Base-by-base conservation (phyloP, 805 yeast genomes). In the Ogataea polymorpha region DNA sequence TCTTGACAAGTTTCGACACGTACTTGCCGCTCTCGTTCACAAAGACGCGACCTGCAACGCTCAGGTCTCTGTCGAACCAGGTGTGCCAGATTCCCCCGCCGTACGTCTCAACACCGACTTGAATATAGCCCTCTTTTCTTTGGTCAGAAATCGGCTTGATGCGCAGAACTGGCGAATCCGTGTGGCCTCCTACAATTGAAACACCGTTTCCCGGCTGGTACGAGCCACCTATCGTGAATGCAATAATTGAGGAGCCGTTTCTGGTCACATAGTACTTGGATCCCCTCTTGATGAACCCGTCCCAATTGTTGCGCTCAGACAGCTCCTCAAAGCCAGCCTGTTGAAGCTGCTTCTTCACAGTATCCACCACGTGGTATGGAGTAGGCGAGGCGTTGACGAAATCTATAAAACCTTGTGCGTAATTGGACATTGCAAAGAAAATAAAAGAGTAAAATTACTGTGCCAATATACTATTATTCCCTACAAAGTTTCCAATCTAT, bases 81-180 rank as follows among this genome's bases (percentile, higher is more conserved):
- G 96, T 79, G 59, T 87, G 96, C 80, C 97, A 93, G 41, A 90
- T 80, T 37, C 96, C 93, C 25, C 98, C 98, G 42, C 99, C 98
- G 57, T 91, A 91, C 36, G 82, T 77, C 63, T 93, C 98, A 8
- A 93, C 95, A 27, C 96, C 98, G 14, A 93, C 79, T 61, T 90
- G 96, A 41, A 79, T 73, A 55, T 80, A 91, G 1, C 95, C 95
- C 53, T 86, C 90, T 13, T 71, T 67, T 9, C 67, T 62, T 51
- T 76, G 77, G 56, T 81, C 79, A 17, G 96, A 85, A 23, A 84
- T 70, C 10, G 99, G 99, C 66, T 91, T 93, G 51, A 91, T 77
- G 58, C 95, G 75, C 50, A 91, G 70, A 23, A 87, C 80, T 9
- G 98, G 98, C 4, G 96, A 86, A 62, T 91, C 99, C 0, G 97